These are phyloP conservation scores for Jimgerdemannia flammicorona DNA, from an alignment of 192 early-diverging fungal species.

Conservation along the genomic window DNA sequence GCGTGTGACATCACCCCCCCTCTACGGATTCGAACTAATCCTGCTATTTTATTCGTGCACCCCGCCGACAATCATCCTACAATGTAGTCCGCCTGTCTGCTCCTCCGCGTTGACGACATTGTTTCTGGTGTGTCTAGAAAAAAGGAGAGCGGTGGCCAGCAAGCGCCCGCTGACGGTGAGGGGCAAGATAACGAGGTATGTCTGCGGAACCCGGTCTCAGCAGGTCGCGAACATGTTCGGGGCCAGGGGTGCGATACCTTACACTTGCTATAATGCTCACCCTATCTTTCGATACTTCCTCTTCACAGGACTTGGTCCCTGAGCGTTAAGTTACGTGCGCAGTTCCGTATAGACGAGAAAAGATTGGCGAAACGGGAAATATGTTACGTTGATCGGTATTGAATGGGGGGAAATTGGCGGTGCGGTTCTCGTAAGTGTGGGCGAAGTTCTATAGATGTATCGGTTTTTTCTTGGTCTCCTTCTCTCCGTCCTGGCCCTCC, in stretches of 20 bases:
- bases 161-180: not conserved
- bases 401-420: too few relatives aligned
- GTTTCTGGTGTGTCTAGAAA: slow-evolving; percentile 85
- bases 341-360: too few relatives aligned
- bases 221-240: not conserved
- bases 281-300: not conserved
- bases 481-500: too few relatives aligned
- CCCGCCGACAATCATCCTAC: not conserved
- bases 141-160: slow-evolving; percentile 31
- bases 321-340: not conserved
- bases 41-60: not conserved
- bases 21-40: not conserved
- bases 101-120: slow-evolving; percentile 94
- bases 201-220: not conserved
- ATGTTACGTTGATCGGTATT: too few relatives aligned
- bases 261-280: not conserved
- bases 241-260: not conserved
- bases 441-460: too few relatives aligned
- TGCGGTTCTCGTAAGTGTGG: too few relatives aligned
- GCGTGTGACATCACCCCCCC: too few relatives aligned
- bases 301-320: not conserved
- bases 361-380: too few relatives aligned
- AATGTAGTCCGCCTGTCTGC: slow-evolving; percentile 66
- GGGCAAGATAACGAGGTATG: not conserved
- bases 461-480: too few relatives aligned